Evolutionary conservation across 495 filamentous ascomycete genomes (phyloP), one percentile per base, ranked within the genome.

Genomic region (Neurospora cerealis): DNA sequence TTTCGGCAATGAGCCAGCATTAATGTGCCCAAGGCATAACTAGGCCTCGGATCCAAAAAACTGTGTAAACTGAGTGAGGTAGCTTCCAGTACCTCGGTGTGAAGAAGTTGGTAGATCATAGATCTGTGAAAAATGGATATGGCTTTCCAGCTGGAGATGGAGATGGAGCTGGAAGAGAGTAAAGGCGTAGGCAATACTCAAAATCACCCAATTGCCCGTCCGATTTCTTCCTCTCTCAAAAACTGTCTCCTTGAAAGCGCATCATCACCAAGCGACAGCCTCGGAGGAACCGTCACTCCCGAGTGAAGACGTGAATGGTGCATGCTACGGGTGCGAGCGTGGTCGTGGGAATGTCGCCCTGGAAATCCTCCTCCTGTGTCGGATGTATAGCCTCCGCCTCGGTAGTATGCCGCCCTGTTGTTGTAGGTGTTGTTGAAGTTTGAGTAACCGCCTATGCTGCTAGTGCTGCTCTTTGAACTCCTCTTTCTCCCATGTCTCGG

Each of bases 161-260:
- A 28, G 36, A 74, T 46, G 11, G 5, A 6, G 4, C 11, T 5
- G 38, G 36, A n/a, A 42, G n/a, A 24, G 44, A 5, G 44, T 3
- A 7, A 44, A 46, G 38, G 38, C 38, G 38, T 39, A 39, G 38
- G 38, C 9, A 39, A 39, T 39, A 11, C 38, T 39, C 38, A 10
- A 34, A 39, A 39, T 83, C 76, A 87, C 4, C 84, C 84, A 48
- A 87, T 82, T 4, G 84, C 84, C 40, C 81, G 76, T 11, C 85
- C 85, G 73, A 86, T 86, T 21, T 81, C 79, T 11, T 82, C 78
- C 21, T 80, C 77, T 39, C 77, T 80, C 32, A 83, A 77, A n/a
- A 79, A 75, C 21, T 83, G 80, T 38, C 83, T 81, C 8, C 80
- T 80, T 5, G 85, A 73, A 38, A 81, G 54, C 48, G 79, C 76